phyloP scores from a whole-genome alignment of 176 grass and related monocot genomes.

The Dactylis glomerata region DNA sequence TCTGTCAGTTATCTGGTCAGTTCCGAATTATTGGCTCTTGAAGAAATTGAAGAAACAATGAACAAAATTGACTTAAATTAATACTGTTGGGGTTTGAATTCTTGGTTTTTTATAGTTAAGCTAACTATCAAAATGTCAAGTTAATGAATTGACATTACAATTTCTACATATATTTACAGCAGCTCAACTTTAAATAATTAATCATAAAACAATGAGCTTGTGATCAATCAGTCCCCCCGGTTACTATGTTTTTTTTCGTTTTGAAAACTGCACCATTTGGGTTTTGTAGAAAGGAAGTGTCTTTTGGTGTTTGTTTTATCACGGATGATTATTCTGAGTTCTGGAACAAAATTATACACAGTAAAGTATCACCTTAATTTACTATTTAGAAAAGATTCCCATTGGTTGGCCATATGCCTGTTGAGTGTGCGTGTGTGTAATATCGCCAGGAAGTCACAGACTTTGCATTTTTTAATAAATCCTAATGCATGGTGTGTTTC shows the following conservation, averaged over 20 bases:
- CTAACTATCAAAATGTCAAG: neutral
- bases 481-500: neutral
- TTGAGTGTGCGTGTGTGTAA: neutral
- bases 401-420: neutral
- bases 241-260: neutral
- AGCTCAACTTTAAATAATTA: conserved; percentile 1
- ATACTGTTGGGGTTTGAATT: neutral
- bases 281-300: neutral
- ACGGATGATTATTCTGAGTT: neutral
- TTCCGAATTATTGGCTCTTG: conserved; percentile 20
- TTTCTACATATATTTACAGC: neutral
- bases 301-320: neutral
- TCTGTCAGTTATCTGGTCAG: conserved; percentile 1
- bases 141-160: neutral
- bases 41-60: neutral
- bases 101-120: neutral
- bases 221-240: neutral
- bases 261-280: neutral
- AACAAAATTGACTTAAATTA: neutral
- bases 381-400: neutral
- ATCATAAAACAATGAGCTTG: neutral
- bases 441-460: neutral
- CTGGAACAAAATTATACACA: neutral
- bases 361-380: neutral
- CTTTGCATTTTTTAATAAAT: neutral